Percentiles rank a stretch among this genome's conserved stretches.
These are phyloP conservation scores for Penicillium salamii DNA, from an alignment of 495 filamentous ascomycete genomes.

Conservation along the genomic window DNA sequence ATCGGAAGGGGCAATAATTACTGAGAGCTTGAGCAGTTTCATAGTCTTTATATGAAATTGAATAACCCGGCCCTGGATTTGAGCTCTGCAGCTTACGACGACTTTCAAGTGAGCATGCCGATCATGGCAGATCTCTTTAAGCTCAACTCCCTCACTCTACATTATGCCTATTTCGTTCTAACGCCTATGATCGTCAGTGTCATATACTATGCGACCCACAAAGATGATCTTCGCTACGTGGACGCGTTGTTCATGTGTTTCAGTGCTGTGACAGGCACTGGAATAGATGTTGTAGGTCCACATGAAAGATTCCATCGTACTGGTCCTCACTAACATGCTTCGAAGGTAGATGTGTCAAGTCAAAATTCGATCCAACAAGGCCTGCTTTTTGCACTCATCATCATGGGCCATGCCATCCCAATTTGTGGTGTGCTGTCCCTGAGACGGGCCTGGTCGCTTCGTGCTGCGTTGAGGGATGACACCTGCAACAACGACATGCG, in stretches of 20 bases:
- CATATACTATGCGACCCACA: constrained; percentile 67
- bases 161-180: constrained; percentile 73
- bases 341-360: constrained; percentile 55
- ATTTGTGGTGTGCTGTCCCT: constrained; percentile 38
- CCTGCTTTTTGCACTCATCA: constrained; percentile 66
- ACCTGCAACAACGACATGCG: background rate
- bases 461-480: constrained; percentile 53
- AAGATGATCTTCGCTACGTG: constrained; percentile 61
- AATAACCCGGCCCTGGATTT: background rate
- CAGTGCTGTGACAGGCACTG: constrained; percentile 76
- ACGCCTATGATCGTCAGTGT: constrained; percentile 59
- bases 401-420: constrained; percentile 61
- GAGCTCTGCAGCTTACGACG: constrained; percentile 10
- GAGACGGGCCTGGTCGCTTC: constrained; percentile 62
- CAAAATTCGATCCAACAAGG: constrained; percentile 75
- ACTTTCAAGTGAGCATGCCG: constrained; percentile 12
- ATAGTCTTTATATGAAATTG: constrained; percentile 10
- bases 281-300: constrained; percentile 60
- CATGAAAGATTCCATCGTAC: background rate
- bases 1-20: constrained; percentile 1
- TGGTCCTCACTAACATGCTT: constrained; percentile 3
- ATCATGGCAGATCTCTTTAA: constrained; percentile 31
- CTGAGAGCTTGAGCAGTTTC: background rate
- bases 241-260: constrained; percentile 74
- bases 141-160: constrained; percentile 70